Conservation (phyloP, 1,284 basidiomycete genomes). For the Leccinum griseonigrum region DNA sequence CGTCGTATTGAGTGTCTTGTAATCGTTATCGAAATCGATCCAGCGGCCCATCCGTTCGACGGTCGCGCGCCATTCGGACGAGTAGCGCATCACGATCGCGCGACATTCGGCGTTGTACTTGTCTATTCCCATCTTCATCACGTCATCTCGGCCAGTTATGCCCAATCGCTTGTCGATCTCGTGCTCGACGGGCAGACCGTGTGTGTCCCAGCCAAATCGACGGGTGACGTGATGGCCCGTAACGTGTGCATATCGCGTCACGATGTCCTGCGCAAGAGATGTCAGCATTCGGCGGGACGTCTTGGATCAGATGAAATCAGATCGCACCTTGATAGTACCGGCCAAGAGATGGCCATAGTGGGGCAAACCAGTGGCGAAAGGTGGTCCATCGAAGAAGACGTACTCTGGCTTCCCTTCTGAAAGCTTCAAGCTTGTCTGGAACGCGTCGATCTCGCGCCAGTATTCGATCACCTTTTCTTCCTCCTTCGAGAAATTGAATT, state of each 20-base stretch:
- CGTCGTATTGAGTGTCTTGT: conserved; percentile 92
- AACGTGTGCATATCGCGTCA: conserved; percentile 92
- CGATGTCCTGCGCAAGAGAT: conserved; percentile 71
- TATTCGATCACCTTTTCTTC: conserved; percentile 91
- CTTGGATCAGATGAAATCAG: neutral
- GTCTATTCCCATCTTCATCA: conserved; percentile 94
- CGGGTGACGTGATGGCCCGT: conserved; percentile 94
- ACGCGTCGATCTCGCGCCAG: conserved; percentile 98
- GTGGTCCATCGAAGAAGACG: conserved; percentile 98
- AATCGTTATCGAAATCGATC: conserved; percentile 99
- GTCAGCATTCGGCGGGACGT: neutral
- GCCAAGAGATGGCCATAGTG: conserved; percentile 93
- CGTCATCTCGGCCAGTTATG: conserved; percentile 93
- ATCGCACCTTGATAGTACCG: conserved; percentile 91
- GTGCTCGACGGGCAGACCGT: conserved; percentile 98
- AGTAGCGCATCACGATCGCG: conserved; percentile 97
- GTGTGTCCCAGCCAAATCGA: conserved; percentile 99
- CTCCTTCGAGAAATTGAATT: conserved; percentile 88
- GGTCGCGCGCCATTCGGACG: conserved; percentile 89
- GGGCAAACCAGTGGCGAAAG: conserved; percentile 95
- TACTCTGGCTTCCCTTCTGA: conserved; percentile 88
- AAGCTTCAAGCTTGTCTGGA: conserved; percentile 91
- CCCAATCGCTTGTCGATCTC: conserved; percentile 98
- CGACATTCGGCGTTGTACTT: conserved; percentile 98
- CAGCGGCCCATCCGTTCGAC: conserved; percentile 99